Percentiles rank a stretch among this genome's conserved stretches.
These are phyloP conservation scores for Xerocomus spinulosus DNA, from an alignment of 768 basidiomycete genomes.

Conservation along the genomic window DNA sequence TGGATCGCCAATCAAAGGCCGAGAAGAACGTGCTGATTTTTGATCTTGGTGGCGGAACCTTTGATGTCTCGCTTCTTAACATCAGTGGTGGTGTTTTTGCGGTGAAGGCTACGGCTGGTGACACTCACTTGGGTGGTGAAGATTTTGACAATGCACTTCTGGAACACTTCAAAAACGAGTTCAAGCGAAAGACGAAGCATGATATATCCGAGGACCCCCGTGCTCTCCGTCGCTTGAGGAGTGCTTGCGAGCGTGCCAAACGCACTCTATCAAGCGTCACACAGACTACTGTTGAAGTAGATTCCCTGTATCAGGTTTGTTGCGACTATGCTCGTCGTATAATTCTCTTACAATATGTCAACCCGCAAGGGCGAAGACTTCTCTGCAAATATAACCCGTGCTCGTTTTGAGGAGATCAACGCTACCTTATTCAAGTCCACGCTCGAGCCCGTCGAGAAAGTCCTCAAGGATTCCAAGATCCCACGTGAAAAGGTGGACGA, in stretches of 20 bases:
- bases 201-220: constrained; percentile 97
- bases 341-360: constrained; percentile 7
- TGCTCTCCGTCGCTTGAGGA: constrained; percentile 91
- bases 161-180: constrained; percentile 99
- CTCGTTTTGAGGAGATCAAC: constrained; percentile 99
- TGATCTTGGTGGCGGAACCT: constrained; percentile 99
- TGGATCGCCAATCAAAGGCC: constrained; percentile 88
- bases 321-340: not conserved
- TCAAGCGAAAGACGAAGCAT: constrained; percentile 95
- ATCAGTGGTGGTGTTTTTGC: constrained; percentile 98
- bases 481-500: constrained; percentile 96
- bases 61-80: constrained; percentile 98
- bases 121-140: constrained; percentile 99
- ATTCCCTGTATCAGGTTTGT: constrained; percentile 89
- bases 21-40: constrained; percentile 99
- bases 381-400: constrained; percentile 97
- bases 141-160: constrained; percentile 98
- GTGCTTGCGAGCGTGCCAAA: constrained; percentile 99
- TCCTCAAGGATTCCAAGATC: constrained; percentile 98
- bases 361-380: constrained; percentile 86
- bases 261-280: constrained; percentile 96
- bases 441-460: constrained; percentile 97
- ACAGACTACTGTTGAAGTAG: constrained; percentile 98
- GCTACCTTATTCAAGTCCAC: constrained; percentile 94
- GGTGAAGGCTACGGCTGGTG: constrained; percentile 98